These are phyloP conservation scores for Stemphylium lycopersici DNA, from an alignment of 2,329 filamentous ascomycete species.

Conservation along the genomic window DNA sequence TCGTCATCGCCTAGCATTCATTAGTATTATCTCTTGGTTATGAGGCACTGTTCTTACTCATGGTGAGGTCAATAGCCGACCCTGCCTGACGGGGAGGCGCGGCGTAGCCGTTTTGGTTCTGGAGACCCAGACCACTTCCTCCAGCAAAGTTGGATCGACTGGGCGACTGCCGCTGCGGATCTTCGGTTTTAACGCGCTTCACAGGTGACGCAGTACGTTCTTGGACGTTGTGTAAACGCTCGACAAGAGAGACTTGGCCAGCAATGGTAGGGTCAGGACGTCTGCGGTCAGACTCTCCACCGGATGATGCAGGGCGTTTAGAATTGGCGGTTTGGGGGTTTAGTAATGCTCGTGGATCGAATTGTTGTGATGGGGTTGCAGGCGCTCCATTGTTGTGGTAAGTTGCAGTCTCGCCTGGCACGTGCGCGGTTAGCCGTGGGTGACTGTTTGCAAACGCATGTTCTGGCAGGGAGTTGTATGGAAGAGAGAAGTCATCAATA, in stretches of 20 bases:
- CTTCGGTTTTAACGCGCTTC: conserved; percentile 41
- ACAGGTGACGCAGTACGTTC: conserved; percentile 65
- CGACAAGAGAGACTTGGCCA: conserved; percentile 69
- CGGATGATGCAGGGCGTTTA: conserved; percentile 41
- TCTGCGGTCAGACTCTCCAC: conserved; percentile 29
- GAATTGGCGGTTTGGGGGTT: conserved; percentile 39
- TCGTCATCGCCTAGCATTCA: conserved; percentile 62
- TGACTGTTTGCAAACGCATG: conserved; percentile 5
- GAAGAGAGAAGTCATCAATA: not conserved
- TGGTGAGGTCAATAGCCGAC: conserved; percentile 42
- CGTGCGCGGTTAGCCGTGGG: conserved; percentile 26
- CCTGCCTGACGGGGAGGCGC: conserved; percentile 10
- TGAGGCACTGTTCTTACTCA: conserved; percentile 33
- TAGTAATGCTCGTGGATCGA: conserved; percentile 41
- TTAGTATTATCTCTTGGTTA: conserved; percentile 22
- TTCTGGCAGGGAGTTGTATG: not conserved
- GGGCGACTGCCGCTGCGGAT: conserved; percentile 20
- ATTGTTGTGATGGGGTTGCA: conserved; percentile 18
- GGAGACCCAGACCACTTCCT: conserved; percentile 52
- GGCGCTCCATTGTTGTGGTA: conserved; percentile 19
- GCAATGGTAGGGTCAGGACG: conserved; percentile 24
- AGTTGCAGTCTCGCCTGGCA: conserved; percentile 27
- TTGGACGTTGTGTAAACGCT: conserved; percentile 76
- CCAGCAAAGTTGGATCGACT: conserved; percentile 25
- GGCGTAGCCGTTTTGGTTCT: conserved; percentile 36